Percentiles rank a stretch among this genome's conserved stretches.
Conservation (phyloP, 192 early-diverging fungal species). For the Thamnidium elegans region DNA sequence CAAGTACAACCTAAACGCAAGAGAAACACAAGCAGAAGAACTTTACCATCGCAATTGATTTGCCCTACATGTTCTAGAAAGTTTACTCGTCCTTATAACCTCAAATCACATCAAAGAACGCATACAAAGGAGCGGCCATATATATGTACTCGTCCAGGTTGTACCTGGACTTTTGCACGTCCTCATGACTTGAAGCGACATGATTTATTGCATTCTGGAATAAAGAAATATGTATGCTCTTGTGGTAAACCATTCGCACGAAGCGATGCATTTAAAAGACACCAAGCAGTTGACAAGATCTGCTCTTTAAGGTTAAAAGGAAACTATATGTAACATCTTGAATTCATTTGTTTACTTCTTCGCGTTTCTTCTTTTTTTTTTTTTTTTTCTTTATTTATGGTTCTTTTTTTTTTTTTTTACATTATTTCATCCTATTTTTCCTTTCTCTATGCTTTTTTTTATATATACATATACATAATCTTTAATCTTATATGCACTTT, state of each 20-base stretch:
- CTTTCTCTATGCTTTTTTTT: too few species aligned
- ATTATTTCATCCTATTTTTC: too few species aligned
- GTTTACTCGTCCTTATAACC: constrained; percentile 72
- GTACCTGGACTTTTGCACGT: constrained; percentile 59
- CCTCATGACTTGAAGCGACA: constrained; percentile 76
- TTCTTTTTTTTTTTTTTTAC: too few species aligned
- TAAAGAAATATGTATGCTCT: constrained; percentile 73
- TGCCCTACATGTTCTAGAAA: constrained; percentile 20
- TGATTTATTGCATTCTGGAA: constrained; percentile 67
- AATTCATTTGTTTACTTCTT: too few species aligned
- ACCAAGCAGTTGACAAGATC: constrained; percentile 26
- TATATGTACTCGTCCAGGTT: constrained; percentile 51
- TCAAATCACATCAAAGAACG: constrained; percentile 69
- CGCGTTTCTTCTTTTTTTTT: too few species aligned
- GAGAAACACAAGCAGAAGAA: not conserved
- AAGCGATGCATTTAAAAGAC: constrained; percentile 68
- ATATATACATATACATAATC: too few species aligned
- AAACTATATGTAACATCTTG: too few species aligned
- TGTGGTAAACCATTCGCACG: constrained; percentile 78
- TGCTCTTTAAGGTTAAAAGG: constrained; percentile 1
- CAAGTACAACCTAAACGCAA: not conserved
- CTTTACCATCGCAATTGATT: not conserved
- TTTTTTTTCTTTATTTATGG: too few species aligned
- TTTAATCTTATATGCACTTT: too few species aligned
- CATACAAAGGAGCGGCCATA: constrained; percentile 75